Conservation (phyloP, 345 rosid species). For the Zanthoxylum bungeanum region DNA sequence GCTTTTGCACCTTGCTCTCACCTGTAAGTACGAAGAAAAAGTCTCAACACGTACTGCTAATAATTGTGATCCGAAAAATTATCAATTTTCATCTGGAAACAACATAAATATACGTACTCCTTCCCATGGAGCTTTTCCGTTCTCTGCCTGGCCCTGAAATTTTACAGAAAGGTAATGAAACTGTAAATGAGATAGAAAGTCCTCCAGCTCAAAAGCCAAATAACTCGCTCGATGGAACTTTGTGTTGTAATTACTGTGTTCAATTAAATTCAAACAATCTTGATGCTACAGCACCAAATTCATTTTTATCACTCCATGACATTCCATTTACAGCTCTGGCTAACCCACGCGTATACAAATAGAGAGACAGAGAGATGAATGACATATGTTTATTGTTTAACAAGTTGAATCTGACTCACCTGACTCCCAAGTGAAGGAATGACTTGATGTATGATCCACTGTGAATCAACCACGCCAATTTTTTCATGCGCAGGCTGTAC, state of each 20-base stretch:
- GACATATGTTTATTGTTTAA: too few relatives aligned
- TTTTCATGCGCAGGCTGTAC: conserved; percentile 92
- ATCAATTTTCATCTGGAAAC: background rate
- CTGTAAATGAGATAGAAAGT: background rate
- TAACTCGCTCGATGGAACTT: background rate
- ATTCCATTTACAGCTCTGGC: too few relatives aligned
- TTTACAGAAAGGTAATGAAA: conserved; percentile 16
- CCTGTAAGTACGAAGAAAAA: conserved; percentile 37
- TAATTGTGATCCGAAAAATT: background rate
- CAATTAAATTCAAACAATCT: background rate
- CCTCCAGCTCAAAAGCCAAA: background rate
- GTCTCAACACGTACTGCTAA: background rate
- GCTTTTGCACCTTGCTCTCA: conserved; percentile 67
- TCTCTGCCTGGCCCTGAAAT: conserved; percentile 60
- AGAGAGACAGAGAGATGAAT: too few relatives aligned
- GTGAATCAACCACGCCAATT: conserved; percentile 95
- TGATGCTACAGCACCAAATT: background rate
- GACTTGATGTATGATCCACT: conserved; percentile 93
- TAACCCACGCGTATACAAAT: too few relatives aligned
- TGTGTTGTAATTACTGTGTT: background rate
- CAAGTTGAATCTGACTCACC: conserved; percentile 38
- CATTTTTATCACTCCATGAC: conserved; percentile 1
- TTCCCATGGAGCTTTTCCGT: conserved; percentile 82
- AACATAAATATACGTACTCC: conserved; percentile 57
- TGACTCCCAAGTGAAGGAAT: conserved; percentile 86